Evolutionary conservation across 352 stramenopile genomes (phyloP).

Genomic region (Pythium volutum): DNA sequence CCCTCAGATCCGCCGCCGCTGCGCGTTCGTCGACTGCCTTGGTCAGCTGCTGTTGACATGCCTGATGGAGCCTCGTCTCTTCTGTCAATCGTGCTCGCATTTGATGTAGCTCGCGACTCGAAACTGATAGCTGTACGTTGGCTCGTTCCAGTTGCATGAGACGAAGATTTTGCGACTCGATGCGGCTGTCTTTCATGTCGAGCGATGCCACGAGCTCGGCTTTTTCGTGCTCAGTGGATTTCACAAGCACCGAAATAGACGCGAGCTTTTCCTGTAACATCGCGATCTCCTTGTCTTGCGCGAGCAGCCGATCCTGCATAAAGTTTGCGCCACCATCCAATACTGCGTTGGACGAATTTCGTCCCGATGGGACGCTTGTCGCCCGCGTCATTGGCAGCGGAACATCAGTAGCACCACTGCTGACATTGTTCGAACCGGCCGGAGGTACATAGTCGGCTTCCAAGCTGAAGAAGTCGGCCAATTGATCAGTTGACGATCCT

Average conservation of each 20-base stretch:
- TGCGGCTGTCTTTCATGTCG: constrained; percentile 75
- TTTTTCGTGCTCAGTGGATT: constrained; percentile 68
- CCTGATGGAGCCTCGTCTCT: constrained; percentile 37
- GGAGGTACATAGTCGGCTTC: background rate
- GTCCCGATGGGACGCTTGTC: constrained; percentile 13
- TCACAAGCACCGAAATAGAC: constrained; percentile 59
- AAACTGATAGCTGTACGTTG: constrained; percentile 37
- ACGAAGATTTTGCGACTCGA: constrained; percentile 64
- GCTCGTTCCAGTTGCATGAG: constrained; percentile 63
- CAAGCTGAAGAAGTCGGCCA: constrained; percentile 16
- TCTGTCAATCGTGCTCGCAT: constrained; percentile 48
- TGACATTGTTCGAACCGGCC: background rate
- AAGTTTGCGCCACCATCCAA: constrained; percentile 17
- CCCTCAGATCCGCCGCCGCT: constrained; percentile 22
- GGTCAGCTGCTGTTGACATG: constrained; percentile 45
- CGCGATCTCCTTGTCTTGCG: constrained; percentile 63
- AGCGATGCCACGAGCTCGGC: constrained; percentile 43
- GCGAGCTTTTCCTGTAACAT: constrained; percentile 74
- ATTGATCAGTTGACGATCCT: background rate
- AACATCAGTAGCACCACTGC: background rate
- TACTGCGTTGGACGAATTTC: constrained; percentile 1
- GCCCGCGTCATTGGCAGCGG: constrained; percentile 13
- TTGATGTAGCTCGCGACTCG: constrained; percentile 46
- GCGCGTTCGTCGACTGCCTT: constrained; percentile 20
- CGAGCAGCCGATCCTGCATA: constrained; percentile 54